These are phyloP conservation scores for Botrytis fragariae DNA, from an alignment of 2,329 filamentous ascomycete species.

Conservation along the genomic window DNA sequence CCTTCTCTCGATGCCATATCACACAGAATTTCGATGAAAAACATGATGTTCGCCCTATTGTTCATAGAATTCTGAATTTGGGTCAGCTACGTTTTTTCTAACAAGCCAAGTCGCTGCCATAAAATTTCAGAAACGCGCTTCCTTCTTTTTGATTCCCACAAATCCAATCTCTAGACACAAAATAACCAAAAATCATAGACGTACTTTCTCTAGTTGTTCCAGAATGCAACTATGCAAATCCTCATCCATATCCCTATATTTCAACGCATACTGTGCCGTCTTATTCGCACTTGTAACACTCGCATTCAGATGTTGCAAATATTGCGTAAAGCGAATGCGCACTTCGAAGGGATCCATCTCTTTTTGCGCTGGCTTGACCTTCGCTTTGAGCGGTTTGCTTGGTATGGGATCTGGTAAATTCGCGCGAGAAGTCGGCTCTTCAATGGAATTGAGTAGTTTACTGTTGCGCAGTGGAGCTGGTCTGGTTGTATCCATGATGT, in stretches of 20 bases:
- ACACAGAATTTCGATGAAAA: constrained; percentile 94
- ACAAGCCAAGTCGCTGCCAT: neutral
- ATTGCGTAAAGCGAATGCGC: constrained; percentile 90
- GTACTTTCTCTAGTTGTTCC: constrained; percentile 84
- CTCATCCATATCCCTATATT: constrained; percentile 91
- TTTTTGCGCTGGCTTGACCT: constrained; percentile 9
- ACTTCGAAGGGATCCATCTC: constrained; percentile 83
- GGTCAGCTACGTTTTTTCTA: constrained; percentile 13
- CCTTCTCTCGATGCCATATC: constrained; percentile 59
- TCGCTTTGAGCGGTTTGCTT: neutral
- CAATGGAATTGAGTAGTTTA: neutral
- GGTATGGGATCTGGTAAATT: constrained; percentile 14
- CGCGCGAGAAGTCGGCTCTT: neutral
- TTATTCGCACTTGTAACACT: constrained; percentile 87
- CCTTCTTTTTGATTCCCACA: neutral
- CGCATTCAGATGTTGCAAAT: constrained; percentile 87
- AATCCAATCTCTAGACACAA: neutral
- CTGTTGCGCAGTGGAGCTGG: neutral
- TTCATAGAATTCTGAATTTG: constrained; percentile 80
- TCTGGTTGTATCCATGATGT: constrained; percentile 5
- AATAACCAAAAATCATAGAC: constrained; percentile 28
- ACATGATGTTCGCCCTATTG: constrained; percentile 97
- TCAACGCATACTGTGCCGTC: constrained; percentile 90
- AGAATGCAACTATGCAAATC: constrained; percentile 96
- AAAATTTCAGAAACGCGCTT: neutral